Conservation (phyloP, 306 rosid species). For the Arachis hypogaea region DNA sequence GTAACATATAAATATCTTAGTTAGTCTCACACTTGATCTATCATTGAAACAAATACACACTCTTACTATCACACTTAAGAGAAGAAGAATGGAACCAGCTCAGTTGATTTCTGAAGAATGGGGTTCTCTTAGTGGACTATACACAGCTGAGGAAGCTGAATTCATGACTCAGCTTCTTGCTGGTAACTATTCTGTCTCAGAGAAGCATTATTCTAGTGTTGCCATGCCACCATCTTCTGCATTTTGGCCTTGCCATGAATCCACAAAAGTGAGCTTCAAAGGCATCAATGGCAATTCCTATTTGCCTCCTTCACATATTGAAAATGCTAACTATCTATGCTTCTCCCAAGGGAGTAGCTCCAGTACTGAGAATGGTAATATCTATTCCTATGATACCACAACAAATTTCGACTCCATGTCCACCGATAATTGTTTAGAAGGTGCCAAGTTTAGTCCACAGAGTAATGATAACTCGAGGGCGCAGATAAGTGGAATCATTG, state of each 20-base stretch:
- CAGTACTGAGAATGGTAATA: slow-evolving; percentile 22
- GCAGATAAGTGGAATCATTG: slow-evolving; percentile 47
- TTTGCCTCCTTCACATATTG: slow-evolving; percentile 51
- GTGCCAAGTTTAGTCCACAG: slow-evolving; percentile 33
- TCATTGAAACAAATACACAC: slow-evolving; percentile 30
- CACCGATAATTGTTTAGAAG: slow-evolving; percentile 41
- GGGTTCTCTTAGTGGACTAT: slow-evolving; percentile 62
- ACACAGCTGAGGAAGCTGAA: slow-evolving; percentile 62
- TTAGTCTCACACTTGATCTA: slow-evolving; percentile 23
- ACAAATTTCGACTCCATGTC: slow-evolving; percentile 43
- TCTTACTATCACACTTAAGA: background rate
- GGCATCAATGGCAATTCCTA: slow-evolving; percentile 43
- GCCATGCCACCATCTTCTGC: slow-evolving; percentile 43
- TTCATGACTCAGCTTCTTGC: slow-evolving; percentile 64
- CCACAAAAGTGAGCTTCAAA: slow-evolving; percentile 34
- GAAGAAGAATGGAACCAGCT: slow-evolving; percentile 53
- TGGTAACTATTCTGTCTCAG: slow-evolving; percentile 31
- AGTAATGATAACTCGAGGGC: slow-evolving; percentile 45
- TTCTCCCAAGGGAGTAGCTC: slow-evolving; percentile 43
- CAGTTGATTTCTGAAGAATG: slow-evolving; percentile 62
- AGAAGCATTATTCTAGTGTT: slow-evolving; percentile 41
- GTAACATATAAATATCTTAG: slow-evolving; percentile 50
- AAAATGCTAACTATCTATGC: slow-evolving; percentile 38
- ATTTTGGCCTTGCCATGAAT: slow-evolving; percentile 48
- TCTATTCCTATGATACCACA: slow-evolving; percentile 33